Evolutionary conservation across 2,329 filamentous ascomycete species (phyloP).

Genomic region (Beauveria rudraprayagi): DNA sequence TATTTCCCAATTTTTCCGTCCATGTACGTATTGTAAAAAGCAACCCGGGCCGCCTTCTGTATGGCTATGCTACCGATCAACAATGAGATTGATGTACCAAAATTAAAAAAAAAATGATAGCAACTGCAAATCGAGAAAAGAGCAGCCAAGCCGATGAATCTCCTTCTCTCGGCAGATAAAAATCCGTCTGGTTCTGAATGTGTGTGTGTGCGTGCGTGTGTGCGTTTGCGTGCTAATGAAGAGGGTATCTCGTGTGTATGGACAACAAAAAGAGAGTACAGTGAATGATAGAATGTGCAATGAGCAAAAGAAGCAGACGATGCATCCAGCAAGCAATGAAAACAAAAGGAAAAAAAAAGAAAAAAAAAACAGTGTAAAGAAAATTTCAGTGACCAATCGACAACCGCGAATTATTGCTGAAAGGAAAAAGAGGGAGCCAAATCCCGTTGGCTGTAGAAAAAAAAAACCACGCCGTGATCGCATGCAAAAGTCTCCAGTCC

Average conservation of each 20-base stretch:
- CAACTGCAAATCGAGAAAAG: not conserved
- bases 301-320: not conserved
- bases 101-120: not conserved
- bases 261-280: not conserved
- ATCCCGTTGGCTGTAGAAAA: not conserved
- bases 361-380: not conserved
- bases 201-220: not conserved
- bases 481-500: not conserved
- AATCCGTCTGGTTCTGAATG: not conserved
- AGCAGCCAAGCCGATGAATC: not conserved
- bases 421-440: not conserved
- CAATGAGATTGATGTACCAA: not conserved
- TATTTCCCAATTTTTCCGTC: too few relatives aligned
- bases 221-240: not conserved
- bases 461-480: not conserved
- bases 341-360: slow-evolving; percentile 2
- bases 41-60: too few relatives aligned
- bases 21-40: too few relatives aligned
- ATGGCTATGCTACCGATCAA: too few relatives aligned
- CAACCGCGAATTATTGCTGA: not conserved
- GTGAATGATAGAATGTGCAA: not conserved
- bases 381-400: too few relatives aligned
- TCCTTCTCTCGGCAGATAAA: not conserved
- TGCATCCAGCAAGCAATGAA: not conserved
- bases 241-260: slow-evolving; percentile 6